phyloP scores from a whole-genome alignment of 2,329 filamentous ascomycete genomes.

The Aspergillus chevalieri region DNA sequence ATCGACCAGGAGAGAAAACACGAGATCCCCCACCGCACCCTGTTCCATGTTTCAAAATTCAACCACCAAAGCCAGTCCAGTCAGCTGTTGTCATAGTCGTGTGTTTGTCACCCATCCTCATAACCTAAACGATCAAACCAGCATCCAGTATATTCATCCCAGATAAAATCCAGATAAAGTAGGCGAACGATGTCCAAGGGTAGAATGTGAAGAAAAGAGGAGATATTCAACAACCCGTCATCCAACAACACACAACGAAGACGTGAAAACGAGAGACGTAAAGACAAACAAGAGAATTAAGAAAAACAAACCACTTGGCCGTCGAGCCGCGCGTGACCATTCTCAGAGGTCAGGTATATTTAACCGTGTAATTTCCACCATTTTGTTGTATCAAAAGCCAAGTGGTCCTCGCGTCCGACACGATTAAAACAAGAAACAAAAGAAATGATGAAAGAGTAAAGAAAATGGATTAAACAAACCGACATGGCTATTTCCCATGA shows the following conservation, averaged over 20 bases:
- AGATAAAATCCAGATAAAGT: too few species aligned
- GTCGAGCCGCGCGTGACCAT: neutral
- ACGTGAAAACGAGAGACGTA: neutral
- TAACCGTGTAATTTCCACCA: neutral
- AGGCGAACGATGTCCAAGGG: too few species aligned
- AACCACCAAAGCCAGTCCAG: too few species aligned
- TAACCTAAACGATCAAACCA: too few species aligned
- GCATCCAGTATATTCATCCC: too few species aligned
- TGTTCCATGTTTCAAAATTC: too few species aligned
- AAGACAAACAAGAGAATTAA: slow-evolving; percentile 1
- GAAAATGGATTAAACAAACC: neutral
- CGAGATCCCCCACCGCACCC: too few species aligned
- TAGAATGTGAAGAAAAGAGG: neutral
- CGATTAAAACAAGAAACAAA: neutral
- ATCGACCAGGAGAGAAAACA: neutral
- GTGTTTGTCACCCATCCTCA: too few species aligned
- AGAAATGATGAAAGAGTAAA: neutral
- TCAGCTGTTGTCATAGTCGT: too few species aligned
- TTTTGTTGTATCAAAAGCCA: neutral
- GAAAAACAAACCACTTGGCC: neutral
- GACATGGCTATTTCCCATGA: slow-evolving; percentile 1
- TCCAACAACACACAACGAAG: neutral
- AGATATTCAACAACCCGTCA: neutral
- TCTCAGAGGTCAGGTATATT: neutral
- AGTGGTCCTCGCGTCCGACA: neutral